A percentile compares a stretch with the other conserved stretches of the same genome.
phyloP scores from a whole-genome alignment of 768 basidiomycete species.

The Tephrocybe sp. region DNA sequence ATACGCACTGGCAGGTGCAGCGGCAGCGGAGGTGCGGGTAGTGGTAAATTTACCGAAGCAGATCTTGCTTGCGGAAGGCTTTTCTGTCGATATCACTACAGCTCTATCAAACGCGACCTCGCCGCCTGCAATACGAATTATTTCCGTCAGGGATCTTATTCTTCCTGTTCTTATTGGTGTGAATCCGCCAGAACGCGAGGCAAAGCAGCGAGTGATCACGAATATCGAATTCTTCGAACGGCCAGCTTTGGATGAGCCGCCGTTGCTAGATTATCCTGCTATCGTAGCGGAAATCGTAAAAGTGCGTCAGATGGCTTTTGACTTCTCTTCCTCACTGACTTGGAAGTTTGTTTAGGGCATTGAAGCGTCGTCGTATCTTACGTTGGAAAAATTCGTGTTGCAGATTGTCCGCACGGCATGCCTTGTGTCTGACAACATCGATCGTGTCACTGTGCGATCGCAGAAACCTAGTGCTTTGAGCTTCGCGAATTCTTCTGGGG shows the following conservation, averaged over 20 bases:
- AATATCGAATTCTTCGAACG: constrained; percentile 48
- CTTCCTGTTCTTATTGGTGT: constrained; percentile 67
- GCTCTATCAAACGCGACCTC: background rate
- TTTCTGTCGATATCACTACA: constrained; percentile 39
- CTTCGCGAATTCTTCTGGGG: constrained; percentile 62
- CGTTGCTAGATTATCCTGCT: constrained; percentile 36
- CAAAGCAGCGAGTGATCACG: constrained; percentile 62
- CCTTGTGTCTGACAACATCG: constrained; percentile 28
- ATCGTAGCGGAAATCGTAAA: constrained; percentile 35
- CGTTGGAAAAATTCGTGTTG: constrained; percentile 59
- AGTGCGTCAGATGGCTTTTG: constrained; percentile 19
- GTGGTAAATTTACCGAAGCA: constrained; percentile 46
- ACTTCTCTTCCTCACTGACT: background rate
- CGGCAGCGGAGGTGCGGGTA: constrained; percentile 38
- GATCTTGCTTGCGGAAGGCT: constrained; percentile 48
- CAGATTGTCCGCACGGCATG: constrained; percentile 42
- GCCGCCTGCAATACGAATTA: constrained; percentile 20
- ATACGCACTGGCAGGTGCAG: constrained; percentile 37
- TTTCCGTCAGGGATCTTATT: constrained; percentile 45
- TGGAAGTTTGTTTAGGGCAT: constrained; percentile 38
- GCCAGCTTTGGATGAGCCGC: constrained; percentile 9
- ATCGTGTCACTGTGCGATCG: constrained; percentile 49
- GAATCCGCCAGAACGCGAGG: constrained; percentile 65
- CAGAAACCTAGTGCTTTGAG: constrained; percentile 74
- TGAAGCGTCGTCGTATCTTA: constrained; percentile 51